Percentiles rank a stretch among this genome's conserved stretches.
Conservation (phyloP, 345 rosid species). For the Salix brachista region DNA sequence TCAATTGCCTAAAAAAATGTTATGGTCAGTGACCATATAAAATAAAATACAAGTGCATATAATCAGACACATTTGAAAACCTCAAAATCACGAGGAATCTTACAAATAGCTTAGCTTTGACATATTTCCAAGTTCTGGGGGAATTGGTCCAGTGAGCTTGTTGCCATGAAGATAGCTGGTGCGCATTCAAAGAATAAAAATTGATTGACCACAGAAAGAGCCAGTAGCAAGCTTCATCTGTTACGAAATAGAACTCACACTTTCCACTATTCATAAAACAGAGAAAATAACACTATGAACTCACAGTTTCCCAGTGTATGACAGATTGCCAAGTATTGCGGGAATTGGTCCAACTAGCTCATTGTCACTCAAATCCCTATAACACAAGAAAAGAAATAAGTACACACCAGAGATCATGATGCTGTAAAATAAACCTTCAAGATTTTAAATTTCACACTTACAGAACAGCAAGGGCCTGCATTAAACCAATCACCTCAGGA, state of each 20-base stretch:
- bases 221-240: neutral
- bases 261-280: constrained; percentile 31
- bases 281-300: constrained; percentile 23
- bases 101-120: constrained; percentile 92
- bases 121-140: constrained; percentile 98
- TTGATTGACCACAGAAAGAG: neutral
- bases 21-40: neutral
- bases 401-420: neutral
- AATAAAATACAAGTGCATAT: neutral
- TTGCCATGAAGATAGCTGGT: constrained; percentile 88
- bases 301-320: constrained; percentile 87
- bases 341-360: constrained; percentile 85
- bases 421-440: no score
- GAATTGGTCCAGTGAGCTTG: constrained; percentile 76
- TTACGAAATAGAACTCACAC: constrained; percentile 38
- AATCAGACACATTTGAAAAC: no score
- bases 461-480: constrained; percentile 99
- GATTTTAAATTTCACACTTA: constrained; percentile 30
- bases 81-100: constrained; percentile 9
- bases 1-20: constrained; percentile 57
- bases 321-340: constrained; percentile 82
- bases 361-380: constrained; percentile 91
- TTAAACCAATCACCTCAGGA: constrained; percentile 87
- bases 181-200: neutral
- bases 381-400: neutral